phyloP scores from a whole-genome alignment of 176 grass and related monocot species.

The Zizania latifolia region DNA sequence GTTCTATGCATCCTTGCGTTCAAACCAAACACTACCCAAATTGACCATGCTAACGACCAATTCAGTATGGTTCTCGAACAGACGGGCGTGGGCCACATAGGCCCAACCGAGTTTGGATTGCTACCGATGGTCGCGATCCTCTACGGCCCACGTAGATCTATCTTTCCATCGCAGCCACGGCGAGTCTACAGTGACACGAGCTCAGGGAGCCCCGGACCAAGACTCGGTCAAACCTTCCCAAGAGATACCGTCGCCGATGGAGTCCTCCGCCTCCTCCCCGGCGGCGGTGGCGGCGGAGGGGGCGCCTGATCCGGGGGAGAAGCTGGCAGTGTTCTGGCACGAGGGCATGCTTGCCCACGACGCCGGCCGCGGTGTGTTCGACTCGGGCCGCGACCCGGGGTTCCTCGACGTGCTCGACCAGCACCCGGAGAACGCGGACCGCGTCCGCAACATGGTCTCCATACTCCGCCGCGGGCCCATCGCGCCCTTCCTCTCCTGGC shows the following conservation, averaged over 20 bases:
- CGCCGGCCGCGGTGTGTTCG: constrained; percentile 71
- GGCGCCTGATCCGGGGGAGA: neutral
- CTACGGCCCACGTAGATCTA: too few relatives aligned
- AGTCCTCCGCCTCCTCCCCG: neutral
- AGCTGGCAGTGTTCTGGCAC: constrained; percentile 78
- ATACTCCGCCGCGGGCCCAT: constrained; percentile 80
- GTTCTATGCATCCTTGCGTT: too few relatives aligned
- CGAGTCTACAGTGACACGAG: too few relatives aligned
- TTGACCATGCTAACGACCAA: too few relatives aligned
- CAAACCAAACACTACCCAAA: too few relatives aligned
- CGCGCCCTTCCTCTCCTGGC: constrained; percentile 60
- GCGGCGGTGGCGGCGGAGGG: neutral
- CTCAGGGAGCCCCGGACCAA: too few relatives aligned
- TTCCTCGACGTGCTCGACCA: constrained; percentile 90
- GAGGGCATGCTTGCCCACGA: constrained; percentile 93
- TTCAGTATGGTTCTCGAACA: too few relatives aligned
- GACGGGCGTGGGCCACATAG: too few relatives aligned
- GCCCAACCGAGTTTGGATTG: too few relatives aligned
- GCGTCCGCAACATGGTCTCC: constrained; percentile 91
- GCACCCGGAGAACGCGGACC: constrained; percentile 86
- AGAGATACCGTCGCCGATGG: constrained; percentile 2
- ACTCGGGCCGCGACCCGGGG: constrained; percentile 74
- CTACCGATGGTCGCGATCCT: too few relatives aligned
- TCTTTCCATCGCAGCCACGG: too few relatives aligned
- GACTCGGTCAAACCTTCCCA: too few relatives aligned